These are phyloP conservation scores for Laburnicola sp. DNA, from an alignment of 2,329 filamentous ascomycete genomes.

Conservation along the genomic window DNA sequence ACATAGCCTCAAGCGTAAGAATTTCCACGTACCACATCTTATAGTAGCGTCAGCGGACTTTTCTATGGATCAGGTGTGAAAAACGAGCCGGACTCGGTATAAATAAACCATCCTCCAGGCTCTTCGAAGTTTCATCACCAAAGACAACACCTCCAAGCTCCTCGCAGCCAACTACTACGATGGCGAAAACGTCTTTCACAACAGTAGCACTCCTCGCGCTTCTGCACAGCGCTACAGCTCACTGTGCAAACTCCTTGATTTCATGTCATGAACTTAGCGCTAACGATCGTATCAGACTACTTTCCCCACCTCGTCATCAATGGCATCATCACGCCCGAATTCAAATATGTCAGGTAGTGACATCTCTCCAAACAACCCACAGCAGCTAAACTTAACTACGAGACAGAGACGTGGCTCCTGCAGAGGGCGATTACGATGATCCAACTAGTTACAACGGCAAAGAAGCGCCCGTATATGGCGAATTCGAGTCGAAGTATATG, in stretches of 20 bases:
- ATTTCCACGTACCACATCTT: too few species aligned
- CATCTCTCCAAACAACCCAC: not conserved
- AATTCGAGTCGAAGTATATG: constrained; percentile 8
- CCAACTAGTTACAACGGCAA: constrained; percentile 9
- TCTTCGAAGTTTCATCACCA: not conserved
- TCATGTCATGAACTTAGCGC: not conserved
- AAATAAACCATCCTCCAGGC: not conserved
- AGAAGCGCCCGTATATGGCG: constrained; percentile 11
- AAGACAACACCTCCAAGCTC: not conserved
- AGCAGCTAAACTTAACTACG: not conserved
- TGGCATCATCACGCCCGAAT: constrained; percentile 8
- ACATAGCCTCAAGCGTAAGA: too few species aligned
- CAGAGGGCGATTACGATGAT: not conserved
- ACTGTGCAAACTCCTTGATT: not conserved
- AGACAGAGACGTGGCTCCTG: constrained; percentile 4
- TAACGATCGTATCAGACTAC: constrained; percentile 8
- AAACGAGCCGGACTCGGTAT: too few species aligned
- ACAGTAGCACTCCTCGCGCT: not conserved
- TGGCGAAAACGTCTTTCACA: not conserved
- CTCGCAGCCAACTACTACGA: not conserved
- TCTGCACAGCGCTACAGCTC: constrained; percentile 4
- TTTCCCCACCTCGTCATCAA: constrained; percentile 14
- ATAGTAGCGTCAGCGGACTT: too few species aligned
- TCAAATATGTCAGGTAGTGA: constrained; percentile 11
- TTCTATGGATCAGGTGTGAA: too few species aligned